phyloP scores from a whole-genome alignment of 192 early-diverging fungal genomes.

The Mortierella claussenii region DNA sequence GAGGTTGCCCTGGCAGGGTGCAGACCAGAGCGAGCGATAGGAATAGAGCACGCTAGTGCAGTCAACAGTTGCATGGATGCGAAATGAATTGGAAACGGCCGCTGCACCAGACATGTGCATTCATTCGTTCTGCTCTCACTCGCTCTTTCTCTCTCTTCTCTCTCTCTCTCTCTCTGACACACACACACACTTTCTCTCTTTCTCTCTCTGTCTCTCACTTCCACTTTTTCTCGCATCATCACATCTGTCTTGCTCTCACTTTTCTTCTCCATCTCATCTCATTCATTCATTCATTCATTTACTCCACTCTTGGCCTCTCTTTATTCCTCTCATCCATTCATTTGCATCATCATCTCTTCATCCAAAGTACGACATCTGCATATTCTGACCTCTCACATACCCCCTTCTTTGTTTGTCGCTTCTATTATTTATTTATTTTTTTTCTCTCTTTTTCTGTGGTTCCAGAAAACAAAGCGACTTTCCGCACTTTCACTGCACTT shows the following conservation, averaged over 20 bases:
- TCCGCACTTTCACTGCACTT: not conserved
- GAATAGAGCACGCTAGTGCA: too few relatives aligned
- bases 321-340: constrained; percentile 1
- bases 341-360: not conserved
- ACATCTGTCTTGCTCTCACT: constrained; percentile 6
- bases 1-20: too few relatives aligned
- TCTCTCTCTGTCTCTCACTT: constrained; percentile 3
- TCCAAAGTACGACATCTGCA: not conserved
- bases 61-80: too few relatives aligned
- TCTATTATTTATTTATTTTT: not conserved
- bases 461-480: not conserved
- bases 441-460: not conserved
- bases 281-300: constrained; percentile 3
- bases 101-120: too few relatives aligned
- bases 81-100: too few relatives aligned
- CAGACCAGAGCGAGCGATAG: too few relatives aligned
- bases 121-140: too few relatives aligned
- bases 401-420: not conserved
- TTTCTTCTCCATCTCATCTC: constrained; percentile 6
- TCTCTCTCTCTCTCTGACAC: too few relatives aligned
- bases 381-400: not conserved
- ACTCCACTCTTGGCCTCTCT: not conserved
- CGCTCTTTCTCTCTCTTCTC: too few relatives aligned
- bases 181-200: not conserved
- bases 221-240: not conserved